Conservation (phyloP, 305 asterid species). For the Fraxinus nigra region DNA sequence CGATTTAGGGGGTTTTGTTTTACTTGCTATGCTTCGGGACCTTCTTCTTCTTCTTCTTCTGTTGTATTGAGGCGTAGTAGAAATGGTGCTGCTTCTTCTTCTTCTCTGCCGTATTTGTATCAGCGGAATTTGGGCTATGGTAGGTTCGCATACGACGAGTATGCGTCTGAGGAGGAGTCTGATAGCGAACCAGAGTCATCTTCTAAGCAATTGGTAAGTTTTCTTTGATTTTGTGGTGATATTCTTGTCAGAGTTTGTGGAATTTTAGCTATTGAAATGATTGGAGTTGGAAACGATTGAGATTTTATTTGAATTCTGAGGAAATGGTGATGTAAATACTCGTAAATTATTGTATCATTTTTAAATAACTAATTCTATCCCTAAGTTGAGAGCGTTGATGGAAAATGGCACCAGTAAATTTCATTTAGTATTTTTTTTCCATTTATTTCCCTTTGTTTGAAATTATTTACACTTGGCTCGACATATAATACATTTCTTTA, state of each 20-base stretch:
- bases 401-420: neutral
- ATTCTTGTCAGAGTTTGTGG: constrained; percentile 3
- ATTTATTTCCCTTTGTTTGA: neutral
- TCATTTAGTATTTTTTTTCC: neutral
- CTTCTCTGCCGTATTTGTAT: constrained; percentile 42
- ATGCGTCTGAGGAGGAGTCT: constrained; percentile 67
- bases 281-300: neutral
- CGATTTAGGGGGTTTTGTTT: constrained; percentile 24
- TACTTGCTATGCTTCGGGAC: constrained; percentile 34
- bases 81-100: constrained; percentile 32
- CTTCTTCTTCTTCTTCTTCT: constrained; percentile 25
- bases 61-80: constrained; percentile 36
- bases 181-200: constrained; percentile 52
- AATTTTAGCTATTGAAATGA: neutral
- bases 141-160: constrained; percentile 63
- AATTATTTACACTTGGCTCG: neutral
- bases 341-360: neutral
- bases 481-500: neutral
- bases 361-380: neutral
- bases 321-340: neutral
- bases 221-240: neutral
- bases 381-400: neutral
- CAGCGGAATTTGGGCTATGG: constrained; percentile 65
- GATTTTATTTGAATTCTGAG: neutral
- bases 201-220: constrained; percentile 54